A percentile compares a stretch with the other conserved stretches of the same genome.
Conservation (phyloP, 805 yeast species). For the Teunomyces panamensis region DNA sequence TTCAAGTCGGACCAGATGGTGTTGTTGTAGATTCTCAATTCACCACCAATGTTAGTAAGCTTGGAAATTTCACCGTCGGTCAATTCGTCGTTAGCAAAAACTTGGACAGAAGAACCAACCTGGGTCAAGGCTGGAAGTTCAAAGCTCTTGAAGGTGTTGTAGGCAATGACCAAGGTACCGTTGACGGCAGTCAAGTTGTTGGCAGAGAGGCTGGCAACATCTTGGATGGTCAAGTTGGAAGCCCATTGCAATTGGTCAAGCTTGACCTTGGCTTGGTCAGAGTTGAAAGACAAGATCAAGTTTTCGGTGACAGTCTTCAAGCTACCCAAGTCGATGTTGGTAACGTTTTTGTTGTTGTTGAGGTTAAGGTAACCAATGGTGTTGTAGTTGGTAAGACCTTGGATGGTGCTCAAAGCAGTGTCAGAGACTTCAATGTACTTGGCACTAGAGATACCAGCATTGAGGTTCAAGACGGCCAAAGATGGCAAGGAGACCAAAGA, state of each 20-base stretch:
- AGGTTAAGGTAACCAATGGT: slow-evolving; percentile 34
- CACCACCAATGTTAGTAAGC: slow-evolving; percentile 39
- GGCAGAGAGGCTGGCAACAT: slow-evolving; percentile 30
- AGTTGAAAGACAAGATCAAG: slow-evolving; percentile 40
- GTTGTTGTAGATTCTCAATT: slow-evolving; percentile 40
- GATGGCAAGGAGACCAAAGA: slow-evolving; percentile 41
- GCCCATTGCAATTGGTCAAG: slow-evolving; percentile 40
- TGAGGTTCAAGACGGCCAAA: slow-evolving; percentile 35
- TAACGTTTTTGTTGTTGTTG: slow-evolving; percentile 44
- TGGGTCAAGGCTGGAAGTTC: slow-evolving; percentile 28
- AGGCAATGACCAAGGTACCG: slow-evolving; percentile 39
- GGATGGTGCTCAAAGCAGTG: slow-evolving; percentile 38
- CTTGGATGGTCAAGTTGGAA: slow-evolving; percentile 44
- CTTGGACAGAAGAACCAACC: slow-evolving; percentile 39
- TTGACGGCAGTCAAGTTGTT: slow-evolving; percentile 35
- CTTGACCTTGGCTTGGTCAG: slow-evolving; percentile 30
- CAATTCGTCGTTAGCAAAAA: slow-evolving; percentile 43
- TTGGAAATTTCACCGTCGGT: slow-evolving; percentile 24
- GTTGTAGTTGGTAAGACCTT: slow-evolving; percentile 30
- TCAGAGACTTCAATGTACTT: slow-evolving; percentile 35
- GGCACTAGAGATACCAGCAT: slow-evolving; percentile 34
- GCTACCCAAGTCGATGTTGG: slow-evolving; percentile 30
- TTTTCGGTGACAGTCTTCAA: slow-evolving; percentile 33
- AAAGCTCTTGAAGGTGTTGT: slow-evolving; percentile 35
- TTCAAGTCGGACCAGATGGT: slow-evolving; percentile 33